These are phyloP conservation scores for Roridomyces roridus DNA, from an alignment of 768 basidiomycete species.

Conservation along the genomic window DNA sequence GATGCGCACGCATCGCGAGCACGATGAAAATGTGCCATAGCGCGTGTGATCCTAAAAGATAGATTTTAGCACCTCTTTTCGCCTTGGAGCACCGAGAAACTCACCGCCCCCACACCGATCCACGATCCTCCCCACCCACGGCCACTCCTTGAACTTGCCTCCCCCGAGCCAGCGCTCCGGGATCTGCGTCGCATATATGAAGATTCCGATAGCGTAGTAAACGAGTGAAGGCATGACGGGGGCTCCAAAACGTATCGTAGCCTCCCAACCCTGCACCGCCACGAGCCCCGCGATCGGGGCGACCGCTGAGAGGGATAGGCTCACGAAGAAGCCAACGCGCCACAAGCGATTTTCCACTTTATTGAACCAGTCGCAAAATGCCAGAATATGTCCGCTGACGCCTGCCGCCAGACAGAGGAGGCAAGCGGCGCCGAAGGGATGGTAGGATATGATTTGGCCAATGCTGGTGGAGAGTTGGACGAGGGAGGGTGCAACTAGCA, in stretches of 20 bases:
- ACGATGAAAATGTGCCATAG: constrained; percentile 12
- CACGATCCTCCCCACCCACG: background rate
- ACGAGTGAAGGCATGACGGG: constrained; percentile 74
- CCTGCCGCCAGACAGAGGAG: background rate
- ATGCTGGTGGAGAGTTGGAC: background rate
- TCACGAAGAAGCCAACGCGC: constrained; percentile 83
- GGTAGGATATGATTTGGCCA: background rate
- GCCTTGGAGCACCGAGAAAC: too few relatives aligned
- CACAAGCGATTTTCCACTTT: constrained; percentile 73
- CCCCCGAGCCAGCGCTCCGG: constrained; percentile 71
- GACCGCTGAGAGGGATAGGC: constrained; percentile 68
- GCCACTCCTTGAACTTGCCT: background rate
- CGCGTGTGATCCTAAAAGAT: constrained; percentile 10
- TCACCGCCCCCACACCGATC: constrained; percentile 1
- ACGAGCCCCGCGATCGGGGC: constrained; percentile 72
- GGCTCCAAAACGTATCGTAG: constrained; percentile 60
- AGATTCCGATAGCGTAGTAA: constrained; percentile 76
- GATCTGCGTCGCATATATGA: constrained; percentile 83
- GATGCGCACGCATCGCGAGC: constrained; percentile 56
- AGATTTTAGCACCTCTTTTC: background rate
- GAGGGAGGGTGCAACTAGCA: background rate
- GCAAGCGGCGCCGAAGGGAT: background rate
- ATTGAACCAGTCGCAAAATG: constrained; percentile 15
- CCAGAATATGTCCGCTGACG: background rate
- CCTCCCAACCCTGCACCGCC: constrained; percentile 56